Conservation (phyloP, 2,329 filamentous ascomycete species). For the Remersonia thermophila region DNA sequence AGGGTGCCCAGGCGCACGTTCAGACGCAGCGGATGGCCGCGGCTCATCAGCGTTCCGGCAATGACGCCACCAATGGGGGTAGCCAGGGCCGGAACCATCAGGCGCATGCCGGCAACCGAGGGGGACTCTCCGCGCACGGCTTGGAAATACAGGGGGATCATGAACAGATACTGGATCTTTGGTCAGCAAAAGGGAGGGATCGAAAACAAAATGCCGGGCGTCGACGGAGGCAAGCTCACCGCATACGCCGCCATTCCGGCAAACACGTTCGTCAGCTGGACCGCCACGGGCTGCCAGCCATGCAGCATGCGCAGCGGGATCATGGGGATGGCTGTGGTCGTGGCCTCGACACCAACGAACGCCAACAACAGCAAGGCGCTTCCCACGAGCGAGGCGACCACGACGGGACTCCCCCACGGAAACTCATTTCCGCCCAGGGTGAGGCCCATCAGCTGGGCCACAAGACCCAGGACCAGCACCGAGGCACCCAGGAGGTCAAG, state of each 20-base stretch:
- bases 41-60: constrained; percentile 42
- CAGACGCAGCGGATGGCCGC: constrained; percentile 30
- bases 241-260: constrained; percentile 50
- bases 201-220: too few relatives aligned
- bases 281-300: constrained; percentile 41
- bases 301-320: constrained; percentile 44
- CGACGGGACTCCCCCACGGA: constrained; percentile 37
- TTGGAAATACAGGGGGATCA: constrained; percentile 59
- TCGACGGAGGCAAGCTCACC: constrained; percentile 27
- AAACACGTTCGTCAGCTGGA: constrained; percentile 47
- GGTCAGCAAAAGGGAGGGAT: background rate
- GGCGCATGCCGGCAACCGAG: constrained; percentile 49
- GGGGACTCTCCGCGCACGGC: constrained; percentile 52
- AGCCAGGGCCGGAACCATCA: constrained; percentile 50
- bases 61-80: constrained; percentile 44
- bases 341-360: constrained; percentile 37
- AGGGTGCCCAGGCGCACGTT: constrained; percentile 41
- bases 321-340: constrained; percentile 38
- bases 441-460: constrained; percentile 42
- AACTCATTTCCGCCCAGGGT: constrained; percentile 45
- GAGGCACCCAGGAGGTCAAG: constrained; percentile 43
- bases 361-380: constrained; percentile 30
- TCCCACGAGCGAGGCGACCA: constrained; percentile 32
- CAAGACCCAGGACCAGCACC: constrained; percentile 45
- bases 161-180: constrained; percentile 48